A percentile compares a stretch with the other conserved stretches of the same genome.
phyloP scores from a whole-genome alignment of 805 yeast species.

The Barnettozyma sp. region DNA sequence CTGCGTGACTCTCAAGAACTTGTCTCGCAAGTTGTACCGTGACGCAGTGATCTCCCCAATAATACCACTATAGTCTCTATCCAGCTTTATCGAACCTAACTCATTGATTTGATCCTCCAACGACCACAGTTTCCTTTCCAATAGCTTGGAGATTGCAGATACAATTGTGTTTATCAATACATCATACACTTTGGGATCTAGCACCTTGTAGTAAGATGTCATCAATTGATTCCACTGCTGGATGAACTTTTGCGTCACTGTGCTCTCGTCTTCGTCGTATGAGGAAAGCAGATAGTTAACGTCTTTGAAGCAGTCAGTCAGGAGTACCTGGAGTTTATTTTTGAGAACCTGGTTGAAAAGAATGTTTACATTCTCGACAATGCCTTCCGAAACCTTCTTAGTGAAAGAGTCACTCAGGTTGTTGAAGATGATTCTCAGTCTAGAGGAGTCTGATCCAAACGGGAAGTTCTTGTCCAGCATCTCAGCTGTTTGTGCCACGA shows the following conservation, averaged over 20 bases:
- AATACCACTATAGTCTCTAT: slow-evolving; percentile 69
- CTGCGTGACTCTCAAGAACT: slow-evolving; percentile 77
- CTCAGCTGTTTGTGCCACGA: slow-evolving; percentile 27
- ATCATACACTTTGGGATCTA: slow-evolving; percentile 48
- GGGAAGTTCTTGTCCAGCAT: slow-evolving; percentile 31
- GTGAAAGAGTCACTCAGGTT: slow-evolving; percentile 21
- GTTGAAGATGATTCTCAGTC: slow-evolving; percentile 23
- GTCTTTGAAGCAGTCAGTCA: slow-evolving; percentile 35
- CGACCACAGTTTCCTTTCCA: slow-evolving; percentile 64
- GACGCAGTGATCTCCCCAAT: slow-evolving; percentile 69
- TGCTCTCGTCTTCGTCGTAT: slow-evolving; percentile 30
- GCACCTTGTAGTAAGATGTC: slow-evolving; percentile 54
- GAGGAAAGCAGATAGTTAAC: slow-evolving; percentile 21
- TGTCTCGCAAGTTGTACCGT: slow-evolving; percentile 67
- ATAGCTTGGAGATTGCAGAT: slow-evolving; percentile 42
- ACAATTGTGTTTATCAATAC: slow-evolving; percentile 45
- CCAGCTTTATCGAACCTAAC: slow-evolving; percentile 76
- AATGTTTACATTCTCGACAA: slow-evolving; percentile 35
- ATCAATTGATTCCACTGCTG: slow-evolving; percentile 58
- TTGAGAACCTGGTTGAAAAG: slow-evolving; percentile 43
- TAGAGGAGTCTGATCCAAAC: slow-evolving; percentile 30
- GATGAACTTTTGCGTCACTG: slow-evolving; percentile 43
- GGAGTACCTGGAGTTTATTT: slow-evolving; percentile 34
- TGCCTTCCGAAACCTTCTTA: slow-evolving; percentile 26
- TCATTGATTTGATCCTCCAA: slow-evolving; percentile 68